A percentile compares a stretch with the other conserved stretches of the same genome.
phyloP scores from a whole-genome alignment of 2,329 filamentous ascomycete genomes.

The Penicillium sp. region DNA sequence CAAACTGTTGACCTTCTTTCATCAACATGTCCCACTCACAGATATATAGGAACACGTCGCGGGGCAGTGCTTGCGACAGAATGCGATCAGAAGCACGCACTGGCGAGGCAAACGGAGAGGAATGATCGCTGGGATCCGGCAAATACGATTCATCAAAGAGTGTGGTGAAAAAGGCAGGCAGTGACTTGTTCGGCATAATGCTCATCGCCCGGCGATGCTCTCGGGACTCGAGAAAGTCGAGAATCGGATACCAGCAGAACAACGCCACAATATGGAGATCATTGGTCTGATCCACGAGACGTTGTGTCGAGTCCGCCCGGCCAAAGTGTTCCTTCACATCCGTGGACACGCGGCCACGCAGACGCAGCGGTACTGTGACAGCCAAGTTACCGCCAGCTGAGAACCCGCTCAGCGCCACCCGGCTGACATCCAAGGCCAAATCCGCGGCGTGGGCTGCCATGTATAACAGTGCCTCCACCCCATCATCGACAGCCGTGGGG shows the following conservation, averaged over 20 bases:
- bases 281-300: constrained; percentile 33
- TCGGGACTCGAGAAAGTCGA: constrained; percentile 57
- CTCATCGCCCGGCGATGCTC: constrained; percentile 54
- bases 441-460: constrained; percentile 52
- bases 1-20: constrained; percentile 50
- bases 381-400: constrained; percentile 59
- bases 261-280: constrained; percentile 51
- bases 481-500: constrained; percentile 59
- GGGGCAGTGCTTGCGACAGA: constrained; percentile 50
- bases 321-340: constrained; percentile 23
- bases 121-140: constrained; percentile 44
- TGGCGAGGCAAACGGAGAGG: constrained; percentile 55
- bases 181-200: constrained; percentile 47
- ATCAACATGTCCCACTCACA: constrained; percentile 64
- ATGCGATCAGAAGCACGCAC: constrained; percentile 51
- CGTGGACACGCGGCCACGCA: constrained; percentile 40
- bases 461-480: constrained; percentile 56
- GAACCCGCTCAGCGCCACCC: constrained; percentile 57
- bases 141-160: constrained; percentile 48
- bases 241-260: constrained; percentile 57
- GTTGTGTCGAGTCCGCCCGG: constrained; percentile 31
- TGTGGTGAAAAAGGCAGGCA: constrained; percentile 45
- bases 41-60: constrained; percentile 57
- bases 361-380: constrained; percentile 55
- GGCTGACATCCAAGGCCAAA: constrained; percentile 52